Evolutionary conservation across 306 rosid species (phyloP).

Genomic region (Prunus mume): DNA sequence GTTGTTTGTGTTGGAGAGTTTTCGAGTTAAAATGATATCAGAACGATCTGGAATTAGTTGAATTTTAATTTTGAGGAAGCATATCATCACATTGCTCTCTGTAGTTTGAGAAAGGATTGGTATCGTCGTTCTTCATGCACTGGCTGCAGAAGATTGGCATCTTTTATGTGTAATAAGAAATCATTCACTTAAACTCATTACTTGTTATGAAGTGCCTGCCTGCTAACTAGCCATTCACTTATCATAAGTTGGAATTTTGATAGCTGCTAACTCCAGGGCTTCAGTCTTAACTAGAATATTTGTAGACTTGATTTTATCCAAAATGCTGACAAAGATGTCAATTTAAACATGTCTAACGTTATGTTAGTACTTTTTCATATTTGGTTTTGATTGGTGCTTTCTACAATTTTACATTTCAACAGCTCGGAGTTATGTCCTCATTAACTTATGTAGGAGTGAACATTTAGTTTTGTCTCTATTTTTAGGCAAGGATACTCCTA

Average conservation of each 20-base stretch:
- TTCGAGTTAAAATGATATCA: background rate
- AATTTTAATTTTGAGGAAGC: background rate
- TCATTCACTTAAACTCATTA: background rate
- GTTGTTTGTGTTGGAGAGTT: background rate
- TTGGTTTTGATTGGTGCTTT: background rate
- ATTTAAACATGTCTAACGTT: background rate
- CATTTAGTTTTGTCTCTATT: constrained; percentile 16
- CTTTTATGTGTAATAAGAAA: background rate
- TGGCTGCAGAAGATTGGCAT: background rate
- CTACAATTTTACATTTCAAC: background rate
- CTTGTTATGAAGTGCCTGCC: background rate
- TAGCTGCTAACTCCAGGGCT: background rate
- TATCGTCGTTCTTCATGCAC: background rate
- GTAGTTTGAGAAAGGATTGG: background rate
- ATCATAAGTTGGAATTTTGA: background rate
- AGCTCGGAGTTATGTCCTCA: background rate
- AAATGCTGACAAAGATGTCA: background rate
- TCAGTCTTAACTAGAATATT: background rate
- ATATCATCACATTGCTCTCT: background rate
- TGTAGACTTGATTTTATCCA: background rate
- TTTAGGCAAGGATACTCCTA: constrained; percentile 80
- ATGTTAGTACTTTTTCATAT: background rate
- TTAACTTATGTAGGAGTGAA: constrained; percentile 11
- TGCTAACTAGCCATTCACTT: background rate
- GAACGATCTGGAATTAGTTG: background rate